A percentile compares a stretch with the other conserved stretches of the same genome.
phyloP scores from a whole-genome alignment of 441 rosid species.

The Adansonia madagascariensis region DNA sequence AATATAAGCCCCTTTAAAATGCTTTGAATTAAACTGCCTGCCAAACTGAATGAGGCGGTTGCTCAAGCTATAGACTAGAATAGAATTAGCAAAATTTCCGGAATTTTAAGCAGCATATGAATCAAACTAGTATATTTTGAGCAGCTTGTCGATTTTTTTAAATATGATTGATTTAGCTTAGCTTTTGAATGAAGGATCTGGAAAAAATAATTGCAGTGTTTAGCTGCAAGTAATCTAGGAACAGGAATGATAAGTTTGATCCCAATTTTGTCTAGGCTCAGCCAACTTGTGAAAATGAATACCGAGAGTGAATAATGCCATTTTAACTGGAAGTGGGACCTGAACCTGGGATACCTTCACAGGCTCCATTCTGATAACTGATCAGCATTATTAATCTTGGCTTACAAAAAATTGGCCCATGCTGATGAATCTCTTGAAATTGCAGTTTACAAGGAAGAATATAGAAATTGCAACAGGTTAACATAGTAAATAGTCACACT shows the following conservation, averaged over 20 bases:
- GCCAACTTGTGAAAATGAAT: background rate
- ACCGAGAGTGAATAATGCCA: background rate
- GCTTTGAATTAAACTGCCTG: background rate
- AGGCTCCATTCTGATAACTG: background rate
- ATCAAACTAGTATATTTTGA: background rate
- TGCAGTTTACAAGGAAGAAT: too few species aligned
- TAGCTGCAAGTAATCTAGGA: too few species aligned
- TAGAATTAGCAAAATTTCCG: background rate
- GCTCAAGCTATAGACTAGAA: background rate
- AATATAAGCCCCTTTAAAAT: background rate
- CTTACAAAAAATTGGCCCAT: background rate
- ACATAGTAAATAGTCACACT: too few species aligned
- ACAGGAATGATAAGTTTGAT: background rate
- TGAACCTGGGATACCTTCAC: too few species aligned
- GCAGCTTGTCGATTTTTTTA: background rate
- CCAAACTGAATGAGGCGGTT: constrained; percentile 14
- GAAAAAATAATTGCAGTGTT: background rate
- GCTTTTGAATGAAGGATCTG: background rate
- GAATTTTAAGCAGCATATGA: background rate
- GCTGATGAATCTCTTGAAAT: background rate
- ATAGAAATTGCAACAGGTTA: too few species aligned
- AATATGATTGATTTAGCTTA: background rate
- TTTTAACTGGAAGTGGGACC: too few species aligned
- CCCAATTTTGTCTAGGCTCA: background rate
- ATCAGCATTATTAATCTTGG: background rate